A percentile compares a stretch with the other conserved stretches of the same genome.
These are phyloP conservation scores for Exserohilum rostratum DNA, from an alignment of 2,329 filamentous ascomycete species.

Conservation along the genomic window DNA sequence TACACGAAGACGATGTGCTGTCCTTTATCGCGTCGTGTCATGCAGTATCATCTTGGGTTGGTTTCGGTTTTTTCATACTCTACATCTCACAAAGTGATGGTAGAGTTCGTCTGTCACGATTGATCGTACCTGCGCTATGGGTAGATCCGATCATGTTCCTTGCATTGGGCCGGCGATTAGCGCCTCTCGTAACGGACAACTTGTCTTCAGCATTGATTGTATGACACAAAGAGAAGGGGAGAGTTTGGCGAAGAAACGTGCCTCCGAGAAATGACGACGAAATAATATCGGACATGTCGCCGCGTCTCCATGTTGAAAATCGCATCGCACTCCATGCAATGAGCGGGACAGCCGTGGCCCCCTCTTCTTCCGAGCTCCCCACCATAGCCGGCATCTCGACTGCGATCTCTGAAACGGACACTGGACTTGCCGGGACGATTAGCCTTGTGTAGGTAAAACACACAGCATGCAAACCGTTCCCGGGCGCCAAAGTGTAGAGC, in stretches of 20 bases:
- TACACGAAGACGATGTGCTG: not conserved
- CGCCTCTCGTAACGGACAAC: not conserved
- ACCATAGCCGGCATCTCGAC: conserved; percentile 20
- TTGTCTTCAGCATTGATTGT: not conserved
- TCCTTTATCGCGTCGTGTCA: not conserved
- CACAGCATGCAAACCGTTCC: conserved; percentile 8
- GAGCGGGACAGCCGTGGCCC: conserved; percentile 28
- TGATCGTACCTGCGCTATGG: conserved; percentile 13
- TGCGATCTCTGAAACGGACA: conserved; percentile 25
- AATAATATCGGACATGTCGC: conserved; percentile 11
- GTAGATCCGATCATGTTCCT: conserved; percentile 12
- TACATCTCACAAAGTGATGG: not conserved
- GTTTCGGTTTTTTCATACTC: not conserved
- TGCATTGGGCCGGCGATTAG: conserved; percentile 9
- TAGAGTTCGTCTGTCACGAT: not conserved
- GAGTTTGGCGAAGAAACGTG: not conserved
- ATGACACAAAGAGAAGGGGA: not conserved
- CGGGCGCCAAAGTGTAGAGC: conserved; percentile 31
- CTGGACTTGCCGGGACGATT: conserved; percentile 16
- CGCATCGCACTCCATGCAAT: conserved; percentile 7
- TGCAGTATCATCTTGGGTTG: not conserved
- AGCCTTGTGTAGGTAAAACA: conserved; percentile 17
- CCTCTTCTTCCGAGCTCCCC: conserved; percentile 40
- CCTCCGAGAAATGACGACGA: not conserved
- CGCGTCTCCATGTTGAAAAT: conserved; percentile 16